These are phyloP conservation scores for Phytophthora multivora DNA, from an alignment of 352 stramenopile species.

Conservation along the genomic window DNA sequence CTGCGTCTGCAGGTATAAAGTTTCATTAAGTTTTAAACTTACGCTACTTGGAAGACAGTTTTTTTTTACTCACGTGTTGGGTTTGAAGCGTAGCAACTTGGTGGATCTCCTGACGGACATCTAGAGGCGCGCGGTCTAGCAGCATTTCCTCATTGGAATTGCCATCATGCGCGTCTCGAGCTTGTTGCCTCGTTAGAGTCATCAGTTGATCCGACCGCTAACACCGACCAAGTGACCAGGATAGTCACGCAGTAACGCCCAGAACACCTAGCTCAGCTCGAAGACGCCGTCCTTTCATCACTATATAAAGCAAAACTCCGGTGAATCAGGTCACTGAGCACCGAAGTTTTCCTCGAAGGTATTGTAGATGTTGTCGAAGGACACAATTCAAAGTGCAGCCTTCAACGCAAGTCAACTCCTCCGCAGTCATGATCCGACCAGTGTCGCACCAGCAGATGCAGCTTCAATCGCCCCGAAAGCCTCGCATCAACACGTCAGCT, in stretches of 20 bases:
- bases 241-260: constrained; percentile 15
- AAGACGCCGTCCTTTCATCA: not conserved
- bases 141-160: not conserved
- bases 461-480: constrained; percentile 19
- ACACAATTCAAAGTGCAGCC: constrained; percentile 27
- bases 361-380: not conserved
- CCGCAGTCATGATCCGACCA: constrained; percentile 29
- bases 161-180: not conserved
- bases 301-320: constrained; percentile 26
- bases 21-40: constrained; percentile 1
- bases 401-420: constrained; percentile 15
- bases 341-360: constrained; percentile 1
- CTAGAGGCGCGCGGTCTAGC: too few species aligned
- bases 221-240: not conserved
- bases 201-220: not conserved
- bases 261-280: not conserved
- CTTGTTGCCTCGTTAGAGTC: not conserved
- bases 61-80: constrained; percentile 9
- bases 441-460: constrained; percentile 30
- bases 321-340: constrained; percentile 15
- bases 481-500: constrained; percentile 8
- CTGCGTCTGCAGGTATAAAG: too few species aligned
- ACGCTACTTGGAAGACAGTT: not conserved
- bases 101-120: constrained; percentile 61
- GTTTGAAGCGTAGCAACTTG: constrained; percentile 21